phyloP scores from a whole-genome alignment of 306 rosid species.

The Quercus parvula region DNA sequence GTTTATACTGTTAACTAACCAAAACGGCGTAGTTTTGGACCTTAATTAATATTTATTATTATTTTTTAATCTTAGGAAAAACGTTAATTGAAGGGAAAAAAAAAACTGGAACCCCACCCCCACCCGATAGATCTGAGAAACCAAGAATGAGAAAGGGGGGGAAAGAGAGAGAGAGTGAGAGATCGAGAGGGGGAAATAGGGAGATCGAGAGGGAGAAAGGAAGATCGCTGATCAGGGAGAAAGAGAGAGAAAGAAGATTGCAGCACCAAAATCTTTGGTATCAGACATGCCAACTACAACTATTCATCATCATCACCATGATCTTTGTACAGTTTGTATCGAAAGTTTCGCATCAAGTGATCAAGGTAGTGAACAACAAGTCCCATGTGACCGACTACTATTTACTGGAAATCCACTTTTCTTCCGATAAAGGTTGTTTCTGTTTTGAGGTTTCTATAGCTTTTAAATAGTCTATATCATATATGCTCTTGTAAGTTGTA shows the following conservation, averaged over 20 bases:
- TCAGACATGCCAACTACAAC: conserved; percentile 12
- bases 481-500: not conserved
- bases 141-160: too few relatives aligned
- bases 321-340: conserved; percentile 57
- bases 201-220: too few relatives aligned
- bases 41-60: too few relatives aligned
- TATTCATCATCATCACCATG: not conserved
- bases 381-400: conserved; percentile 32
- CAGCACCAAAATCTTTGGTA: not conserved
- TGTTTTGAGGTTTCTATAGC: not conserved
- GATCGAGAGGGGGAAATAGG: too few relatives aligned
- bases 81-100: too few relatives aligned
- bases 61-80: too few relatives aligned
- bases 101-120: too few relatives aligned
- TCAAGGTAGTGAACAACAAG: conserved; percentile 14
- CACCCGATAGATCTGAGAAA: too few relatives aligned
- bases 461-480: not conserved
- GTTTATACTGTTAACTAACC: too few relatives aligned
- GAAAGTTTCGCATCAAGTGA: conserved; percentile 28
- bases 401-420: not conserved
- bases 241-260: not conserved
- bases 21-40: too few relatives aligned
- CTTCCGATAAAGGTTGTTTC: not conserved
- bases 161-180: too few relatives aligned
- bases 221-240: too few relatives aligned